A percentile compares a stretch with the other conserved stretches of the same genome.
Conservation (phyloP, 108 stramenopile genomes). For the Pinguiococcus pyrenoidosus region DNA sequence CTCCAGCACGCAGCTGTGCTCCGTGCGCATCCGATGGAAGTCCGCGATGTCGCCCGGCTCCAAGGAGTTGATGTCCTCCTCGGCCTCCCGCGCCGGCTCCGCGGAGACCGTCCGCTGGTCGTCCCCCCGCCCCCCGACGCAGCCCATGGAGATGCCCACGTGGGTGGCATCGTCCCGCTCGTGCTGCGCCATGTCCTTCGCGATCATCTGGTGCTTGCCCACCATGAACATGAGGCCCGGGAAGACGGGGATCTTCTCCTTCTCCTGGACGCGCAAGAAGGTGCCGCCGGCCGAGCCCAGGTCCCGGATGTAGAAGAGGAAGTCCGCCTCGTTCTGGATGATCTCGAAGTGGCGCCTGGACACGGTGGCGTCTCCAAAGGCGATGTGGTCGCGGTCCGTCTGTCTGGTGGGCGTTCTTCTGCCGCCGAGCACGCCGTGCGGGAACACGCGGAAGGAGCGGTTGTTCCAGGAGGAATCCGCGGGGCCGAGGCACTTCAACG, state of each 20-base stretch:
- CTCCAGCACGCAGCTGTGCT: slow-evolving; percentile 19
- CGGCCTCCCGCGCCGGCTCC: too few relatives aligned
- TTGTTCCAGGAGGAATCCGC: slow-evolving; percentile 34
- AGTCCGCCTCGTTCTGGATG: slow-evolving; percentile 2
- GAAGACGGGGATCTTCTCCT: slow-evolving; percentile 2
- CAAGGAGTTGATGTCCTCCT: background rate
- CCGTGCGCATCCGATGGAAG: too few relatives aligned
- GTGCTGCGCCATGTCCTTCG: too few relatives aligned
- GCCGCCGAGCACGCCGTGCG: slow-evolving; percentile 23
- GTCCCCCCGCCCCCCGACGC: too few relatives aligned
- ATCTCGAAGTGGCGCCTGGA: slow-evolving; percentile 40
- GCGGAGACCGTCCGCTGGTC: too few relatives aligned
- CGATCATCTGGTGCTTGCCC: slow-evolving; percentile 38
- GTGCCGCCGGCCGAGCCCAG: slow-evolving; percentile 38
- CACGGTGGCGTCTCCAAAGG: slow-evolving; percentile 34
- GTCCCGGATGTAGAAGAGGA: slow-evolving; percentile 19
- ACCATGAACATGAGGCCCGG: slow-evolving; percentile 36
- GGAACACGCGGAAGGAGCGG: slow-evolving; percentile 22
- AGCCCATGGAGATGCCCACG: too few relatives aligned
- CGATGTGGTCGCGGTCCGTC: background rate
- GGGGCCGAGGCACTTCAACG: slow-evolving; percentile 31
- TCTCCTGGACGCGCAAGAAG: slow-evolving; percentile 20
- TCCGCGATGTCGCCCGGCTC: background rate
- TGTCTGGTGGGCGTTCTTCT: too few relatives aligned
- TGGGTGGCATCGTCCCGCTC: too few relatives aligned